A percentile compares a stretch with the other conserved stretches of the same genome.
Evolutionary conservation across 768 basidiomycete species (phyloP).

Genomic region (Melanogaster broomeanus): DNA sequence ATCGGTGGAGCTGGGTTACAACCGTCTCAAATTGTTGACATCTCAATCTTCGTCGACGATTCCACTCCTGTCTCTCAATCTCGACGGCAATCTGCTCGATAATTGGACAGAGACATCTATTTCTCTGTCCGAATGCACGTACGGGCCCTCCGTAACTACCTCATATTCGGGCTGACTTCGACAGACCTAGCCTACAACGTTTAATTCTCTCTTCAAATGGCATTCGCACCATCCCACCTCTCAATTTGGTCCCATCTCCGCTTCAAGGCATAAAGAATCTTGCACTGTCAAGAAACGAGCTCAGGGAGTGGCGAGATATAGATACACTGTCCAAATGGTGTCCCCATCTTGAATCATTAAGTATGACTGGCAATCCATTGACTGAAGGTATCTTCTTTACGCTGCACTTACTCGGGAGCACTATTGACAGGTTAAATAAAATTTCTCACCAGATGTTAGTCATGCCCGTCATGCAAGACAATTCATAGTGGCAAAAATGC

Average conservation of each 20-base stretch:
- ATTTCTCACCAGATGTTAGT: constrained; percentile 34
- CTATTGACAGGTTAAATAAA: constrained; percentile 4
- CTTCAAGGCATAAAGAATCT: constrained; percentile 53
- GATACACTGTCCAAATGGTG: constrained; percentile 71
- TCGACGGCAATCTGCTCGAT: constrained; percentile 65
- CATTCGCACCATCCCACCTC: constrained; percentile 49
- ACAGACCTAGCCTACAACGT: constrained; percentile 50
- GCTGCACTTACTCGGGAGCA: background rate
- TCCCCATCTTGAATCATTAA: constrained; percentile 62
- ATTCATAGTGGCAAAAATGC: constrained; percentile 65
- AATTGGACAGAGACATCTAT: constrained; percentile 56
- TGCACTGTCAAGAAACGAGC: constrained; percentile 60
- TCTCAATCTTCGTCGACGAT: constrained; percentile 8
- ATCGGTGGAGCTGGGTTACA: constrained; percentile 72
- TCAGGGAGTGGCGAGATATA: constrained; percentile 61
- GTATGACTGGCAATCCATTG: constrained; percentile 65
- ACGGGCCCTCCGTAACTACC: constrained; percentile 6
- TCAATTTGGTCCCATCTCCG: constrained; percentile 13
- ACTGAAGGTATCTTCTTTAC: constrained; percentile 43
- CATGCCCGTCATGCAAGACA: constrained; percentile 49
- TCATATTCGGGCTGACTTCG: constrained; percentile 6
- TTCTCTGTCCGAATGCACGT: constrained; percentile 51
- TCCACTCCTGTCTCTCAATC: constrained; percentile 56
- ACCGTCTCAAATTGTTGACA: constrained; percentile 46
- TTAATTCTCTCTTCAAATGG: constrained; percentile 68